phyloP scores from a whole-genome alignment of 2,329 filamentous ascomycete species.

The Penicillium sp. region DNA sequence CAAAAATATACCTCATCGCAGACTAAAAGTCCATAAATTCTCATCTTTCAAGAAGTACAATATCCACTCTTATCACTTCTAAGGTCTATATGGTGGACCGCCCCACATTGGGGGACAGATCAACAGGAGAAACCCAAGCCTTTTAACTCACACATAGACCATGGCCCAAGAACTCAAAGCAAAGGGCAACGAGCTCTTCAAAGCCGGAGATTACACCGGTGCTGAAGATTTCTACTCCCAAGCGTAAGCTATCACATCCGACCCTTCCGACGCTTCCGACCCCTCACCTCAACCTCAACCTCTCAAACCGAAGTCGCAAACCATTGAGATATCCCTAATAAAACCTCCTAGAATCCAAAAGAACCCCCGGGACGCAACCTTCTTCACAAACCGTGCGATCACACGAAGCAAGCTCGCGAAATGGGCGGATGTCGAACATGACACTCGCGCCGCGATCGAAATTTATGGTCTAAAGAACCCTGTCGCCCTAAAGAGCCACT shows the following conservation, averaged over 20 bases:
- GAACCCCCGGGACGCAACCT: conserved; percentile 71
- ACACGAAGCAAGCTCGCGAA: conserved; percentile 70
- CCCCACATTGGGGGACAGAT: conserved; percentile 23
- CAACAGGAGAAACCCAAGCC: conserved; percentile 5
- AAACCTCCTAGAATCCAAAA: conserved; percentile 62
- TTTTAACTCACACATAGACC: not conserved
- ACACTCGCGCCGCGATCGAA: conserved; percentile 72
- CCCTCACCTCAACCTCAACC: not conserved
- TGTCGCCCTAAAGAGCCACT: conserved; percentile 75
- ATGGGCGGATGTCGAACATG: conserved; percentile 72
- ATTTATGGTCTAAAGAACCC: conserved; percentile 53
- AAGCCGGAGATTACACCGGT: conserved; percentile 44
- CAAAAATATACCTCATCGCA: not conserved
- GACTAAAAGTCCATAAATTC: not conserved
- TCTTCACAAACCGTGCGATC: conserved; percentile 90
- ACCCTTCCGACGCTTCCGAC: not conserved
- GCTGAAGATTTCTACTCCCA: conserved; percentile 49
- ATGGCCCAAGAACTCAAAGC: conserved; percentile 44
- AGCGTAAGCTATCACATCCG: conserved; percentile 35
- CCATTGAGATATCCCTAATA: not conserved
- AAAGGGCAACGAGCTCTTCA: conserved; percentile 48
- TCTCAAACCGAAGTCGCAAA: not conserved
- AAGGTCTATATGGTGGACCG: conserved; percentile 15
- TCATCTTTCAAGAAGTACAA: not conserved
- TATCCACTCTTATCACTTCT: conserved; percentile 5